phyloP scores from a whole-genome alignment of 2,329 filamentous ascomycete species.

The Thielaviopsis populi region DNA sequence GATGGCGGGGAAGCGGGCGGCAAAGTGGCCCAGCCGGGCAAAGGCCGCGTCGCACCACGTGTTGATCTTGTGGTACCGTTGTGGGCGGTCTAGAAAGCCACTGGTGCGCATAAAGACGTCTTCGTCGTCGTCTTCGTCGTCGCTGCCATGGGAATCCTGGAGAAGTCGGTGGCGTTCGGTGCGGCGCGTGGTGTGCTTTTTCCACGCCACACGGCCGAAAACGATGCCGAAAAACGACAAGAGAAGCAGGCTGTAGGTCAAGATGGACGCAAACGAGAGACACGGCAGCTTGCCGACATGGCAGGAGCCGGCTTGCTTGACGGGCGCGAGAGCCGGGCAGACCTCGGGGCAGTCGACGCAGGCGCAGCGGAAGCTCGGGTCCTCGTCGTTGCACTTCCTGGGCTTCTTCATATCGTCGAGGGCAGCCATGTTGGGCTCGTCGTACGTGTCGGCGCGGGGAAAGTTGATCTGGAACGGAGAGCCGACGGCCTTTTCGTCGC shows the following conservation, averaged over 20 bases:
- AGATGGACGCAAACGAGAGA: slow-evolving; percentile 79
- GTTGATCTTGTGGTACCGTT: slow-evolving; percentile 69
- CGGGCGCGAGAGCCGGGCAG: slow-evolving; percentile 65
- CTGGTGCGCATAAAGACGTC: slow-evolving; percentile 44
- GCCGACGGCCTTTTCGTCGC: slow-evolving; percentile 77
- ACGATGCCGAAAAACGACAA: slow-evolving; percentile 50
- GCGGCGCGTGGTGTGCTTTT: slow-evolving; percentile 55
- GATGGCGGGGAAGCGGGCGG: slow-evolving; percentile 68
- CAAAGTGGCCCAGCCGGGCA: slow-evolving; percentile 61
- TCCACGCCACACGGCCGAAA: slow-evolving; percentile 61
- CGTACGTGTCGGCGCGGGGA: slow-evolving; percentile 29
- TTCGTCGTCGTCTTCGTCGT: slow-evolving; percentile 89
- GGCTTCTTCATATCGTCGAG: slow-evolving; percentile 46
- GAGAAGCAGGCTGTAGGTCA: slow-evolving; percentile 67
- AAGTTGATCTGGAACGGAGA: slow-evolving; percentile 99
- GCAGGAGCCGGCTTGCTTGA: slow-evolving; percentile 57
- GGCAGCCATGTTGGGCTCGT: slow-evolving; percentile 55
- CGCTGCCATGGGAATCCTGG: slow-evolving; percentile 68
- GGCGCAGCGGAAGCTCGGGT: slow-evolving; percentile 74
- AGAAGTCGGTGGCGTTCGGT: slow-evolving; percentile 74
- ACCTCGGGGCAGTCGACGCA: slow-evolving; percentile 84
- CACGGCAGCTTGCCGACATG: slow-evolving; percentile 81
- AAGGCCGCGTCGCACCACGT: slow-evolving; percentile 69
- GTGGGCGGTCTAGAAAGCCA: slow-evolving; percentile 64
- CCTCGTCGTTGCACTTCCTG: slow-evolving; percentile 79